Evolutionary conservation across 805 yeast genomes (phyloP).

Genomic region (Lipomyces starkeyi): DNA sequence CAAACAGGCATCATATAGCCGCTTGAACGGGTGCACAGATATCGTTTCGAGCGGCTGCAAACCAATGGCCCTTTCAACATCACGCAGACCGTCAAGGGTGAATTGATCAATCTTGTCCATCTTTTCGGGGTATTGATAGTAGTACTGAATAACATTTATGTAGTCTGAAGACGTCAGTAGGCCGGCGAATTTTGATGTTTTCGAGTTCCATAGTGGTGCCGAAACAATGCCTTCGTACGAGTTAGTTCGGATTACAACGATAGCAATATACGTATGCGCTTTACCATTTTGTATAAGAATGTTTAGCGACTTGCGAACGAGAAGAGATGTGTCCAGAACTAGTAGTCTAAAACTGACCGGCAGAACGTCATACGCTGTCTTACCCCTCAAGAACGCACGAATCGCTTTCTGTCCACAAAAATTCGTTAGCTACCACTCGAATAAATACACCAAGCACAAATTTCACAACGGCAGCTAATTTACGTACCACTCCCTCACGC

Average conservation of each 20-base stretch:
- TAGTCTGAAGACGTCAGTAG: constrained; percentile 89
- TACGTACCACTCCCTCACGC: constrained; percentile 34
- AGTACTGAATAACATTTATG: constrained; percentile 92
- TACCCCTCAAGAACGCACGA: constrained; percentile 79
- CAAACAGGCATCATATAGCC: constrained; percentile 89
- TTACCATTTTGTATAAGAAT: constrained; percentile 80
- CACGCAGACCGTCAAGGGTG: constrained; percentile 77
- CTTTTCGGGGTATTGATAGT: constrained; percentile 82
- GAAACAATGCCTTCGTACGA: constrained; percentile 67
- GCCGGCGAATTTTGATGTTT: constrained; percentile 90
- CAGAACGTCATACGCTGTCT: constrained; percentile 93
- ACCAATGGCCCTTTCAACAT: constrained; percentile 85
- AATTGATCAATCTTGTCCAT: constrained; percentile 85
- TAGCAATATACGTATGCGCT: not conserved
- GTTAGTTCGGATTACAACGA: not conserved
- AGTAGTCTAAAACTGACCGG: constrained; percentile 94
- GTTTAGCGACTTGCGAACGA: constrained; percentile 88
- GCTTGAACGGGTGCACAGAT: constrained; percentile 87
- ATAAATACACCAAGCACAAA: not conserved
- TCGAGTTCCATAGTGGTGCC: constrained; percentile 96
- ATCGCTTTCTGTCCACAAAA: constrained; percentile 62
- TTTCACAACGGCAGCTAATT: not conserved
- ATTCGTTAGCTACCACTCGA: not conserved
- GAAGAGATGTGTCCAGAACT: constrained; percentile 87
- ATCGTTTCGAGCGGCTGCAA: constrained; percentile 84